These are phyloP conservation scores for Acanthamoeba castellanii DNA, from an alignment of 208 protist species.

Conservation along the genomic window DNA sequence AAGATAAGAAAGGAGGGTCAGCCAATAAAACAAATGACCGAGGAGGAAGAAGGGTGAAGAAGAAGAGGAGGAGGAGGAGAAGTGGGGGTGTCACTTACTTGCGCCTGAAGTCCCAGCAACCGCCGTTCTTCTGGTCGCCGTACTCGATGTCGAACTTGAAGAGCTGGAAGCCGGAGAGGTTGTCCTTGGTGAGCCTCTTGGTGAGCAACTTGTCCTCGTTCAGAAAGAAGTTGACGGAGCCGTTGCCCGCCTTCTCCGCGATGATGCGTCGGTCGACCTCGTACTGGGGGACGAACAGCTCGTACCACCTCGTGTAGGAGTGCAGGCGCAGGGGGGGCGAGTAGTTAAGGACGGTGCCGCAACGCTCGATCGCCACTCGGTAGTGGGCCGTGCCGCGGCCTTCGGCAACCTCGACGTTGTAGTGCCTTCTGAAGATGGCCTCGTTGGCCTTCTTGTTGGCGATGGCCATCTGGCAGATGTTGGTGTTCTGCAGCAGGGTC, in stretches of 20 bases:
- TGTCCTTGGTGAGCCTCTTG: neutral
- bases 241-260: neutral
- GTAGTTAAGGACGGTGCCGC: neutral
- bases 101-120: neutral
- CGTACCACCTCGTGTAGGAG: neutral
- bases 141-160: slow-evolving; percentile 11
- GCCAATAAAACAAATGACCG: neutral
- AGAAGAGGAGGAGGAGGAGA: neutral
- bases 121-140: neutral
- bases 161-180: neutral
- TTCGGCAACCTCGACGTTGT: neutral
- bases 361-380: neutral
- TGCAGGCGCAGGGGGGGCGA: neutral
- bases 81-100: neutral
- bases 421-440: neutral
- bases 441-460: neutral
- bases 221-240: neutral
- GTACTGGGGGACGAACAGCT: neutral
- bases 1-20: neutral
- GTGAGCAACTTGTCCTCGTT: neutral
- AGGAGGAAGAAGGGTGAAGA: neutral
- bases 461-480: neutral
- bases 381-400: neutral
- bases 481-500: neutral
- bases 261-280: neutral